Evolutionary conservation across 192 early-diverging fungal species (phyloP), one percentile per base, ranked within the genome.

Genomic region (Glomus cerebriforme): DNA sequence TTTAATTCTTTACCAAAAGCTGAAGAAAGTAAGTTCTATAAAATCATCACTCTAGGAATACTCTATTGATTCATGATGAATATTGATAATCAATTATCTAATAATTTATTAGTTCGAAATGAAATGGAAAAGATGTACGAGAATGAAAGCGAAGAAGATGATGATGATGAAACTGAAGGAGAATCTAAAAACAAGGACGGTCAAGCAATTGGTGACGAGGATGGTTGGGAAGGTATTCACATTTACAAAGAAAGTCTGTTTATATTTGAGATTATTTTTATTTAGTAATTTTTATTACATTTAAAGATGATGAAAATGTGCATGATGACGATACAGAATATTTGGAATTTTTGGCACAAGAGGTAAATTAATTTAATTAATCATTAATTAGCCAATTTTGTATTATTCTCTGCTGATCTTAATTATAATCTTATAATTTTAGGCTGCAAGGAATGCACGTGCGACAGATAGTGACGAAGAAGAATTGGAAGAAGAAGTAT

Each of bases 1-100:
- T 96, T 96, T 86, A 86, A 92, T 74, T 88, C 92, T 12, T 90
- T 93, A n/a, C 92, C 91, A n/a, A 86, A 86, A 67, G 91, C 91
- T 24, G 83, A 88, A 60, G 87, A 89, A 66, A 88, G 90, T 87
- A 85, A 85, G 82, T 78, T 17, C 58, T 10, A 15, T 39, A 22
- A 35, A 34, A 1, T 47, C 49, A 19, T 7, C 63, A 1, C 5
- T 54, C 69, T 79, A 77, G 26, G 78, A 78, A 58, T 81, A 80
- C 15, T n/a, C 17, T 39, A 15, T 39, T 17, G 29, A 26, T 68
- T 22, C 13, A 37, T 26, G 27, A 73, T 58, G 29, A 34, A n/a
- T 80, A 80, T 78, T 67, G 65, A n/a, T n/a, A n/a, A n/a, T n/a
- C 31, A 62, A n/a, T n/a, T n/a, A 62, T 31, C 60, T 75, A 3